Evolutionary conservation across 495 filamentous ascomycete species (phyloP).

Genomic region (Penicillium lagena): DNA sequence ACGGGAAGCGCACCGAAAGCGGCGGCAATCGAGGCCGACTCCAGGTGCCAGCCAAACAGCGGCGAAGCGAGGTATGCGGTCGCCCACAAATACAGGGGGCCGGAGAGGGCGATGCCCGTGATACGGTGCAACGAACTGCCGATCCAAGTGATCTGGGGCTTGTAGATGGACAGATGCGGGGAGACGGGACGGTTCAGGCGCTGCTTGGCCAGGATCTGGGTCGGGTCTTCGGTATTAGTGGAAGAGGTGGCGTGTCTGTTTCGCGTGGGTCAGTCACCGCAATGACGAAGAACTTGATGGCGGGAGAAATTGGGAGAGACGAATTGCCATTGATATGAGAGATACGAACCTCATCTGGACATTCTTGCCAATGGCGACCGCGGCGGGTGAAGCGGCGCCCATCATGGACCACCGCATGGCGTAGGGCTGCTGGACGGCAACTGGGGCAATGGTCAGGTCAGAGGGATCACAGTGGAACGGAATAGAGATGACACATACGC

Average conservation of each 20-base stretch:
- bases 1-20: conserved; percentile 68
- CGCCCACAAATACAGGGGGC: conserved; percentile 76
- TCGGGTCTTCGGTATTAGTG: conserved; percentile 49
- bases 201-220: conserved; percentile 74
- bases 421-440: conserved; percentile 46
- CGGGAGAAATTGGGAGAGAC: background rate
- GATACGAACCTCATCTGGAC: conserved; percentile 49
- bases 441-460: conserved; percentile 13
- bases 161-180: conserved; percentile 87
- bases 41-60: conserved; percentile 76
- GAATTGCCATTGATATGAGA: background rate
- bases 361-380: conserved; percentile 40
- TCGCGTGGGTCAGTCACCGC: background rate
- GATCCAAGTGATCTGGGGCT: conserved; percentile 82
- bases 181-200: conserved; percentile 78
- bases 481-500: conserved; percentile 42
- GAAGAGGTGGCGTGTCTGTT: conserved; percentile 49
- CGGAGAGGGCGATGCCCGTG: conserved; percentile 67
- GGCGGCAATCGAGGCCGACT: conserved; percentile 70
- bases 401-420: conserved; percentile 42
- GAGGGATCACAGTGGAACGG: background rate
- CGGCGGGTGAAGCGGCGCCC: conserved; percentile 39
- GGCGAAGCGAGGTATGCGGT: conserved; percentile 79
- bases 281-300: conserved; percentile 26
- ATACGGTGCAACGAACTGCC: conserved; percentile 69